phyloP scores from a whole-genome alignment of 495 filamentous ascomycete genomes.

The Geopyxis carbonaria region DNA sequence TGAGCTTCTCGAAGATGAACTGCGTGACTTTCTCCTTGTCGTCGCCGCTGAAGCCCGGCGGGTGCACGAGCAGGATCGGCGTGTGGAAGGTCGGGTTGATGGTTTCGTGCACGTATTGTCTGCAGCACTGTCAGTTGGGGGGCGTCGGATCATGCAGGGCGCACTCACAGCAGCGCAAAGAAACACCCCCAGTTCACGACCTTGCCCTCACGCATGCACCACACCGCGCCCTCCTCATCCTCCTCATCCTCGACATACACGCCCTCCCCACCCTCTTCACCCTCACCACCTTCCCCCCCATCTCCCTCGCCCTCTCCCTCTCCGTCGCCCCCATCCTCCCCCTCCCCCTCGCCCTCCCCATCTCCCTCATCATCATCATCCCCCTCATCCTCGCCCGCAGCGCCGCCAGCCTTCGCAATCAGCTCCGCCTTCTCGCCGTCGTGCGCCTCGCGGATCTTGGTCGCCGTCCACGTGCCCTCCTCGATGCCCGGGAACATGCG shows the following conservation, averaged over 20 bases:
- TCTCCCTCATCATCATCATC: conserved; percentile 33
- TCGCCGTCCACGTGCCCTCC: conserved; percentile 68
- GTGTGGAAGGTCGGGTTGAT: conserved; percentile 86
- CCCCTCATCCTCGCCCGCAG: conserved; percentile 27
- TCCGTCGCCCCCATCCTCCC: conserved; percentile 12
- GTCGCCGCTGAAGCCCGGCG: conserved; percentile 69
- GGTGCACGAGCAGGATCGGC: conserved; percentile 69
- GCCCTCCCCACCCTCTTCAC: conserved; percentile 33
- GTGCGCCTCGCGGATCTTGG: conserved; percentile 43
- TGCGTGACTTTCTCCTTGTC: conserved; percentile 70
- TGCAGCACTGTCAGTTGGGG: conserved; percentile 8
- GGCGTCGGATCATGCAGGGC: not conserved
- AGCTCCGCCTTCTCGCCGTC: conserved; percentile 44
- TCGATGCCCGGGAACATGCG: conserved; percentile 76
- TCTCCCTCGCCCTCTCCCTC: conserved; percentile 25
- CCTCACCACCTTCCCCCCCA: conserved; percentile 15
- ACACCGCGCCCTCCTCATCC: conserved; percentile 75
- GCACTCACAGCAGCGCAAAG: conserved; percentile 53
- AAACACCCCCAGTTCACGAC: conserved; percentile 82
- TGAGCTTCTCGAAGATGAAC: conserved; percentile 94
- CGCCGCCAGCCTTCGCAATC: conserved; percentile 13
- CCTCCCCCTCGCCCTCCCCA: conserved; percentile 23
- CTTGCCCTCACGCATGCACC: conserved; percentile 65
- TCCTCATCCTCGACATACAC: conserved; percentile 72
- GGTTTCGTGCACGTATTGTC: conserved; percentile 61